phyloP scores from a whole-genome alignment of 352 stramenopile species.

The Thraustochytrium aureum region DNA sequence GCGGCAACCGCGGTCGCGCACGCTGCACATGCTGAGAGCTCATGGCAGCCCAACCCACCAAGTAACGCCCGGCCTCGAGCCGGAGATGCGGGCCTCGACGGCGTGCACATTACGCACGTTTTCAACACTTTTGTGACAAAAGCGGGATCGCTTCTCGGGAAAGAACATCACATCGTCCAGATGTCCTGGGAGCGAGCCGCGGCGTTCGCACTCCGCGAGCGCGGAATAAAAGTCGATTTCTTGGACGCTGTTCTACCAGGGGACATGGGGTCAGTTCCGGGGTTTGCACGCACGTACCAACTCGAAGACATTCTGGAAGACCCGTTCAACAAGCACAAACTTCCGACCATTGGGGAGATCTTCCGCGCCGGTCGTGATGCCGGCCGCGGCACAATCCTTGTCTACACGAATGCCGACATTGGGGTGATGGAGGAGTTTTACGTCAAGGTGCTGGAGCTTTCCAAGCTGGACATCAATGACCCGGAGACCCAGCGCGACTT shows the following conservation, averaged over 20 bases:
- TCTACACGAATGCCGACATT: constrained; percentile 57
- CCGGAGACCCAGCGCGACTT: background rate
- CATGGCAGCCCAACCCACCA: no score
- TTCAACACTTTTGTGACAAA: constrained; percentile 23
- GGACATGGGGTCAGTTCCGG: background rate
- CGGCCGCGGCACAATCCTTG: background rate
- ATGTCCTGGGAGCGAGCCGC: constrained; percentile 32
- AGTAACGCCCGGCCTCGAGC: no score
- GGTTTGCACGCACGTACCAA: background rate
- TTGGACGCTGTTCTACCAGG: constrained; percentile 29
- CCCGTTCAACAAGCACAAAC: constrained; percentile 1
- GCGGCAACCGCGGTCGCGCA: no score
- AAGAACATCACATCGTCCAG: constrained; percentile 32
- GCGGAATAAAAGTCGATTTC: constrained; percentile 35
- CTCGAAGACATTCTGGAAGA: constrained; percentile 33
- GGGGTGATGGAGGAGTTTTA: constrained; percentile 54
- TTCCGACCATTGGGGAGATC: constrained; percentile 37
- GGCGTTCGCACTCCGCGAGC: background rate
- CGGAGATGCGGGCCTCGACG: no score
- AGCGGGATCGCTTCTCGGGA: background rate
- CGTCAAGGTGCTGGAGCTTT: background rate
- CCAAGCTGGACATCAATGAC: background rate
- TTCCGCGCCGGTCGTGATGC: background rate
- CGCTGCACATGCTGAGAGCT: no score
- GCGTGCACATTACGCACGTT: constrained; percentile 47